Conservation (phyloP, 2,329 filamentous ascomycete genomes). For the Cladosporium sp. region DNA sequence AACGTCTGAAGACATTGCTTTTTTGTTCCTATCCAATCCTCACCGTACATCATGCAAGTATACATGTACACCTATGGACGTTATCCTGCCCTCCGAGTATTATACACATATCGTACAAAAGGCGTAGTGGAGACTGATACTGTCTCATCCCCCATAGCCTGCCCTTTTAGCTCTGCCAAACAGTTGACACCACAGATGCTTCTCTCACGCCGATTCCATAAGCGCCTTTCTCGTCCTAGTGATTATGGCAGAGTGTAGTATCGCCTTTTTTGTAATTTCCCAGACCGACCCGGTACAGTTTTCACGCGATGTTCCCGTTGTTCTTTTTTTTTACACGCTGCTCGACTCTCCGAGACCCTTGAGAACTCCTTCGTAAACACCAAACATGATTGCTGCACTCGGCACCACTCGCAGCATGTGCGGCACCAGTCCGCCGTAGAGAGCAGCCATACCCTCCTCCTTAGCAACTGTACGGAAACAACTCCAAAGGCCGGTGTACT, state of each 20-base stretch:
- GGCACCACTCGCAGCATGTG: constrained; percentile 89
- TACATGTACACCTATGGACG: neutral
- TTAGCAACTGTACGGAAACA: constrained; percentile 85
- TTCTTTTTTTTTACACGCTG: constrained; percentile 28
- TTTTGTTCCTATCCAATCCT: neutral
- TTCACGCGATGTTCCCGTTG: neutral
- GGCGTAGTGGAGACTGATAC: constrained; percentile 1
- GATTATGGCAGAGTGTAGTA: neutral
- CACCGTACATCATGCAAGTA: neutral
- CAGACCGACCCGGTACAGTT: neutral
- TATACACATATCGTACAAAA: constrained; percentile 9
- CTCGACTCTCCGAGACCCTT: constrained; percentile 44
- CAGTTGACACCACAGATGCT: neutral
- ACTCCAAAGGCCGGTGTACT: constrained; percentile 84
- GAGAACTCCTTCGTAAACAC: constrained; percentile 65
- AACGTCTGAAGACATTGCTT: neutral
- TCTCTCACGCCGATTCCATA: neutral
- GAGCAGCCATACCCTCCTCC: constrained; percentile 78
- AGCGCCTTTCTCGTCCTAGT: neutral
- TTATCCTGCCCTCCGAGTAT: neutral
- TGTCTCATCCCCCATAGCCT: neutral
- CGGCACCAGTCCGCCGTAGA: constrained; percentile 88
- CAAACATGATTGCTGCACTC: constrained; percentile 93
- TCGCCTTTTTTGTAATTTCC: neutral
- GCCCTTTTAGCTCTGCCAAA: neutral